Conservation (phyloP, 306 rosid species). For the Vigna unguiculata region DNA sequence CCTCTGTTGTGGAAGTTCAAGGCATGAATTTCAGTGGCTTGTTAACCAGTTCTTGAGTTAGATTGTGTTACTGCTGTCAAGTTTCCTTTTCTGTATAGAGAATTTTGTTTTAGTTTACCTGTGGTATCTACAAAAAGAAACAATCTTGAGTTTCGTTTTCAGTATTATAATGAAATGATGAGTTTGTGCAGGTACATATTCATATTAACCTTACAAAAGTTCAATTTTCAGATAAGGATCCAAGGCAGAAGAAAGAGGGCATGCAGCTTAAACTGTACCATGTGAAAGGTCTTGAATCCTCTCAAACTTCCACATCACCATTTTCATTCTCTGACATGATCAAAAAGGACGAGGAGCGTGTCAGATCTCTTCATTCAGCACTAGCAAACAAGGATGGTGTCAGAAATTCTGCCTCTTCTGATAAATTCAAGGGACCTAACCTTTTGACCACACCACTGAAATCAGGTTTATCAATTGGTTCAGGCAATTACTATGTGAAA, state of each 20-base stretch:
- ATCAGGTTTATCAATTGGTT: slow-evolving; percentile 56
- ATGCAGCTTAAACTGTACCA: slow-evolving; percentile 50
- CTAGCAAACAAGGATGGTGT: slow-evolving; percentile 30
- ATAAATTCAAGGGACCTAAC: slow-evolving; percentile 32
- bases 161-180: slow-evolving; percentile 31
- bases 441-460: slow-evolving; percentile 53
- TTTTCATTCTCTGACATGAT: slow-evolving; percentile 45
- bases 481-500: slow-evolving; percentile 68
- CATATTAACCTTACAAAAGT: slow-evolving; percentile 3
- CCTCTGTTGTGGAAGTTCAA: slow-evolving; percentile 49
- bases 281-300: slow-evolving; percentile 41
- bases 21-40: slow-evolving; percentile 48
- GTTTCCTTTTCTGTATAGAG: neutral
- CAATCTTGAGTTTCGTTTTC: slow-evolving; percentile 4
- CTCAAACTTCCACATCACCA: slow-evolving; percentile 37
- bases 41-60: slow-evolving; percentile 9
- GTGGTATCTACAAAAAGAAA: slow-evolving; percentile 7
- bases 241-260: slow-evolving; percentile 41
- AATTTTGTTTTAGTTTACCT: neutral
- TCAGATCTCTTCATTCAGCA: slow-evolving; percentile 45
- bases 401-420: slow-evolving; percentile 26
- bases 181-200: neutral
- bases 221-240: slow-evolving; percentile 52
- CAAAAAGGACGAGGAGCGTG: slow-evolving; percentile 54
- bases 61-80: neutral